Conservation (phyloP, 106 monocot genomes). For the Narthecium ossifragum region DNA sequence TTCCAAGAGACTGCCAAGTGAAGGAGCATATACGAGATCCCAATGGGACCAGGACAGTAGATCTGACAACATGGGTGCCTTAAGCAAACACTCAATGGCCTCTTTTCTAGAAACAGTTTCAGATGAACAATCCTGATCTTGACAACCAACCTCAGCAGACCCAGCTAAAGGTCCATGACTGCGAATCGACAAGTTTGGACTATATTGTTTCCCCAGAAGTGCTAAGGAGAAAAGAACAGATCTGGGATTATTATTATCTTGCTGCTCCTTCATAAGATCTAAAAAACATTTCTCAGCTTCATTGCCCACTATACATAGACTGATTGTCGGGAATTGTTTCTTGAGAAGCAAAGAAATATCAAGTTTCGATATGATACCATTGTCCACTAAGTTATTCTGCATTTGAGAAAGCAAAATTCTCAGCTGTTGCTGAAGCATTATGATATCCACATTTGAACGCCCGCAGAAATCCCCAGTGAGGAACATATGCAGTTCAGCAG, state of each 20-base stretch:
- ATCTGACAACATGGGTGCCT: slow-evolving; percentile 87
- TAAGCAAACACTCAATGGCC: slow-evolving; percentile 69
- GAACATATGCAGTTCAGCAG: slow-evolving; percentile 26
- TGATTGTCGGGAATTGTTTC: slow-evolving; percentile 79
- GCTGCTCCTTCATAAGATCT: slow-evolving; percentile 25
- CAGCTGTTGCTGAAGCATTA: slow-evolving; percentile 51
- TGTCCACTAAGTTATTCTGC: slow-evolving; percentile 20
- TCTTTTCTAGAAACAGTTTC: slow-evolving; percentile 38
- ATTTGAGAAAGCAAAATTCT: slow-evolving; percentile 55
- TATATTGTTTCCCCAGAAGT: slow-evolving; percentile 41
- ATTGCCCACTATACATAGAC: slow-evolving; percentile 44
- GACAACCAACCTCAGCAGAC: no score
- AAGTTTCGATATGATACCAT: slow-evolving; percentile 15
- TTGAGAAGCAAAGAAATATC: slow-evolving; percentile 49
- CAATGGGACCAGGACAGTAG: slow-evolving; percentile 87
- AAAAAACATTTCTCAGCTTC: slow-evolving; percentile 15
- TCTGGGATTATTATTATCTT: slow-evolving; percentile 19
- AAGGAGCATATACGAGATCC: slow-evolving; percentile 70
- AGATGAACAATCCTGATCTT: slow-evolving; percentile 11
- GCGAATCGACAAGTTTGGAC: slow-evolving; percentile 2
- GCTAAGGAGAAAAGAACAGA: slow-evolving; percentile 56
- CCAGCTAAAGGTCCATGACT: slow-evolving; percentile 12
- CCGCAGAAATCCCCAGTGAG: slow-evolving; percentile 12
- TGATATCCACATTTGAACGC: slow-evolving; percentile 23
- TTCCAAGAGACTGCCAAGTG: slow-evolving; percentile 65